These are phyloP conservation scores for Vinca minor DNA, from an alignment of 257 asterid genomes.

Conservation along the genomic window DNA sequence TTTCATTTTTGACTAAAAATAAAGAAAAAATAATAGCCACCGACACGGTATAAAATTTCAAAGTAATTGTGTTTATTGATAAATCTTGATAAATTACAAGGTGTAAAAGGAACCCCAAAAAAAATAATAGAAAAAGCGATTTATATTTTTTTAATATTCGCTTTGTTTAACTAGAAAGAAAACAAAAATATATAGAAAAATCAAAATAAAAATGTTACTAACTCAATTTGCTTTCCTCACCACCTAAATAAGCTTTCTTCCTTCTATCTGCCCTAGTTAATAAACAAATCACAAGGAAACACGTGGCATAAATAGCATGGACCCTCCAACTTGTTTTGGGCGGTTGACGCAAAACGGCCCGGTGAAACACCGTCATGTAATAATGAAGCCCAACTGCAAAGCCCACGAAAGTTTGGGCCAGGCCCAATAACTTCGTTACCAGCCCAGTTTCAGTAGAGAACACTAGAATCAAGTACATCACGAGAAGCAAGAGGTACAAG, in stretches of 20 bases:
- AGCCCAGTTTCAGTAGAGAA: conserved; percentile 69
- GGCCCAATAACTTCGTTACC: conserved; percentile 49
- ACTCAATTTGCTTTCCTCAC: conserved; percentile 69
- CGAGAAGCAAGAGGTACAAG: conserved; percentile 72
- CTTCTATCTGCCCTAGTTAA: conserved; percentile 46
- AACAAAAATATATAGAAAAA: not conserved
- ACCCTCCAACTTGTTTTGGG: conserved; percentile 80
- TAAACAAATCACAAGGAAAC: conserved; percentile 64
- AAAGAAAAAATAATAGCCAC: too few species aligned
- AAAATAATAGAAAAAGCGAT: conserved; percentile 2
- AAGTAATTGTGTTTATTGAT: too few species aligned
- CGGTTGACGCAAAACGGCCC: conserved; percentile 69
- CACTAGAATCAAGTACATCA: conserved; percentile 73
- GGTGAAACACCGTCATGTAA: conserved; percentile 75
- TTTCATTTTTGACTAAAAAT: too few species aligned
- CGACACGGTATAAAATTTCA: too few species aligned
- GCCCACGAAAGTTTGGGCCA: conserved; percentile 85
- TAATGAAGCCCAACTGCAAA: conserved; percentile 85
- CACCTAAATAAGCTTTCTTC: conserved; percentile 79
- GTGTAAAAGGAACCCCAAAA: not conserved
- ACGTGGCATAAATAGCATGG: conserved; percentile 74
- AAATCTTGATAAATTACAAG: conserved; percentile 11
- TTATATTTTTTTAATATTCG: conserved; percentile 2
- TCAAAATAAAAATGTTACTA: conserved; percentile 4
- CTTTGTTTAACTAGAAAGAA: not conserved